Base-by-base conservation (phyloP, 495 filamentous ascomycete species). In the Usnea hakonensis region DNA sequence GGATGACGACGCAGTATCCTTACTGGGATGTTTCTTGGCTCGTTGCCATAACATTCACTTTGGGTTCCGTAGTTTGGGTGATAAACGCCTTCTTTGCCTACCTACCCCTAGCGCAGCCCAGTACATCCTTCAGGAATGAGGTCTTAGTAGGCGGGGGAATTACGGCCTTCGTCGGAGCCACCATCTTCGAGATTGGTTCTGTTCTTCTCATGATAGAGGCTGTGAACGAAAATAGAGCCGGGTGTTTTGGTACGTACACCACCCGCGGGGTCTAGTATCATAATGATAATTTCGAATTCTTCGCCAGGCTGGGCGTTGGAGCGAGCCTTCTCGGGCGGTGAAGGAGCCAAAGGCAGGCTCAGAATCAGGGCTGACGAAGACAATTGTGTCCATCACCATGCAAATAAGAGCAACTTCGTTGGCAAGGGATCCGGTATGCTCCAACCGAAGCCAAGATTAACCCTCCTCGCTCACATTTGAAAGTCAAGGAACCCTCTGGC, bases 1-100 rank as follows among this genome's bases (percentile, higher is more conserved):
- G 77, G 32, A 88, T 89, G 85, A 65, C 75, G 44, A 83, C 76
- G 6, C 67, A 69, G 37, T 87, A 70, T 62, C 86, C 87, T 0
- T 75, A 86, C 61, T 89, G 84, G 84, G 87, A 91, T 65, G 74
- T 90, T 2, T 87, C 82, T 5, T 90, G 80, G 61, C 78, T 85
- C 21, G 86, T 89, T 30, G 87, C 87, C 10, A 65, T 77, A 3
- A 74, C 83, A 0, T 90, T 89, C 73, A 87, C 85, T 0, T 64
- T 83, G 3, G 88, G 85, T 30, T 86, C 83, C 14, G 72, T 83
- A 0, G 69, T 87, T 17, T 89, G 86, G 86, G 77, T 84, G 10
- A 76, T 89, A 64, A 89, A 89, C 68, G 84, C 78, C 8, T 88
- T 85, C 71, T 89, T 90, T 67, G 78, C 81, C 41, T 87, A 79